These are phyloP conservation scores for Aspergillus intermedius DNA, from an alignment of 2,329 filamentous ascomycete species.

Conservation along the genomic window DNA sequence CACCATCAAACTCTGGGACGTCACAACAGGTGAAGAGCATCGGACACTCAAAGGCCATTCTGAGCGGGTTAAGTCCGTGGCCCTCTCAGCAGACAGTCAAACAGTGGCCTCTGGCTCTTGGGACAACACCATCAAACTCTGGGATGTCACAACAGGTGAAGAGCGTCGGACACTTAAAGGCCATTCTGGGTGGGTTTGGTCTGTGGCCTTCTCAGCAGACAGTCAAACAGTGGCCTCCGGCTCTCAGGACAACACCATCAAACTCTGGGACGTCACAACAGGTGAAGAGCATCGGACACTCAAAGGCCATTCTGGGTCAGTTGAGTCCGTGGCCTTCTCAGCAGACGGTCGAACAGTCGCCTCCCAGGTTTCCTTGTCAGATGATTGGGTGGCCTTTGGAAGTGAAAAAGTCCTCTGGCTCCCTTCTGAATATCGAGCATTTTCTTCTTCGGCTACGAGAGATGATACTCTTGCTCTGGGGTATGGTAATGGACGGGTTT, in stretches of 20 bases:
- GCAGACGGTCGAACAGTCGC: not conserved
- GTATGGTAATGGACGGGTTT: not conserved
- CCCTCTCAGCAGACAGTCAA: constrained; percentile 7
- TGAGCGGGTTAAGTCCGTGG: constrained; percentile 5
- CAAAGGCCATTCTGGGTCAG: not conserved
- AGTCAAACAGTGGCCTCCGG: too few relatives aligned
- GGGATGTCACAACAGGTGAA: not conserved
- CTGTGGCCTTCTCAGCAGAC: too few relatives aligned
- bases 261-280: too few relatives aligned
- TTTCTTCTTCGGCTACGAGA: not conserved
- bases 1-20: constrained; percentile 10
- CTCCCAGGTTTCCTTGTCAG: constrained; percentile 4
- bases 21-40: too few relatives aligned
- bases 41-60: constrained; percentile 1
- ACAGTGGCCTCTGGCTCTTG: constrained; percentile 2
- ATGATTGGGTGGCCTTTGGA: constrained; percentile 11
- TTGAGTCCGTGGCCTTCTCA: constrained; percentile 13
- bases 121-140: constrained; percentile 12
- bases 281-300: too few relatives aligned
- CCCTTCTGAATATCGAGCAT: constrained; percentile 5
- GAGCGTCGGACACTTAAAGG: constrained; percentile 1
- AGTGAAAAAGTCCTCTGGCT: constrained; percentile 7
- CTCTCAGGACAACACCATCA: too few relatives aligned
- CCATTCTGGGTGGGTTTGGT: not conserved
- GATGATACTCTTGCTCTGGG: not conserved